Conservation (phyloP, 1,284 basidiomycete species). For the Pseudozyma hubeiensis region DNA sequence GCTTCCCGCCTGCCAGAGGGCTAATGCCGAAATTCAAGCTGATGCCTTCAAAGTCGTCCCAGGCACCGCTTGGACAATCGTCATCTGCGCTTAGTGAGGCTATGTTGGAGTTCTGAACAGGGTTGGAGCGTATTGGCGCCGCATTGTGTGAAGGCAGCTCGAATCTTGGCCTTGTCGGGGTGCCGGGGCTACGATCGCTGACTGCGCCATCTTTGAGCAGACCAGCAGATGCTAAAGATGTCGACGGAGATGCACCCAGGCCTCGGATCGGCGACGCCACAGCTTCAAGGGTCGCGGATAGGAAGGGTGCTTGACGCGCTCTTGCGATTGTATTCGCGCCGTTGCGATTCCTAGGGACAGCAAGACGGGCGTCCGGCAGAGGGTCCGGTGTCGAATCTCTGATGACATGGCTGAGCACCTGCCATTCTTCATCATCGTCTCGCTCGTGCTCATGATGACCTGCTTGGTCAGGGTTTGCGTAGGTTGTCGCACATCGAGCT, state of each 20-base stretch:
- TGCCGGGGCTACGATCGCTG: conserved; percentile 21
- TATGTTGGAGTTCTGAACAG: background rate
- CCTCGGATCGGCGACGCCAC: conserved; percentile 7
- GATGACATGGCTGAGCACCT: conserved; percentile 11
- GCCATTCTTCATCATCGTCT: conserved; percentile 30
- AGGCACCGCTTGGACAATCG: conserved; percentile 8
- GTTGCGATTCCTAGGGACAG: conserved; percentile 11
- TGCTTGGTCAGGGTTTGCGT: background rate
- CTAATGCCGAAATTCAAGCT: conserved; percentile 60
- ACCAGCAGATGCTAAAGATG: conserved; percentile 9
- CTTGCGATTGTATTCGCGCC: background rate
- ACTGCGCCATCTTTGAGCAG: conserved; percentile 1
- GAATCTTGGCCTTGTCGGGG: conserved; percentile 15
- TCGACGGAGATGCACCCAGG: conserved; percentile 9
- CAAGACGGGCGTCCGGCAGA: conserved; percentile 22
- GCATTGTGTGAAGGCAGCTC: background rate
- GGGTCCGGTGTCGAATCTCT: conserved; percentile 8
- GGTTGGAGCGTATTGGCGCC: background rate
- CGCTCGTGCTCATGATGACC: background rate
- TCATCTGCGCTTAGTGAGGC: background rate
- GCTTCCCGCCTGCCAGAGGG: conserved; percentile 28
- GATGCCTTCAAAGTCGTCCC: conserved; percentile 52
- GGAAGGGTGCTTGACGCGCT: background rate
- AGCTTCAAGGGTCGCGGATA: background rate
- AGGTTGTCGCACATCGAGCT: background rate